Conservation (phyloP, 129 eudicot species). For the Rutidosis leptorrhynchoides region DNA sequence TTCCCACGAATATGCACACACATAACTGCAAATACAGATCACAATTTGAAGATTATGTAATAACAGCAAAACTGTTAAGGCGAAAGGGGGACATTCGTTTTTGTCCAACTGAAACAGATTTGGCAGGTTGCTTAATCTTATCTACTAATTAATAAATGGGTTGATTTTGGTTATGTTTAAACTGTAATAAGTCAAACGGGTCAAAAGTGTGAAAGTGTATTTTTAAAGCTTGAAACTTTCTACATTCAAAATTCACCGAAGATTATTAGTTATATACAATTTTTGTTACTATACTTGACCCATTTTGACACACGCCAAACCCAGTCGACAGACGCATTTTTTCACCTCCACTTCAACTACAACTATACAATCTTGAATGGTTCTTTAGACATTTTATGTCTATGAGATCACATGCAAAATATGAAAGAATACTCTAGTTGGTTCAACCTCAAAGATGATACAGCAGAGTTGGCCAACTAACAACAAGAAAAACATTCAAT, state of each 20-base stretch:
- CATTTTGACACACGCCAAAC: background rate
- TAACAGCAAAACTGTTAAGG: background rate
- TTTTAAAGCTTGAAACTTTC: background rate
- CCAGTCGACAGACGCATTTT: too few species aligned
- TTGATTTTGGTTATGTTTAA: background rate
- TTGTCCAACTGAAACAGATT: background rate
- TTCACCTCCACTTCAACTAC: background rate
- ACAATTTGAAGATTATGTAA: background rate
- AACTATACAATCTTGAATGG: background rate
- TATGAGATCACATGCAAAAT: background rate
- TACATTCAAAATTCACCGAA: background rate
- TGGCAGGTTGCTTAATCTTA: background rate
- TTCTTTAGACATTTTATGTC: background rate
- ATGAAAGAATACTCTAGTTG: background rate
- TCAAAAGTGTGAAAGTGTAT: background rate
- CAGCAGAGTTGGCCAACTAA: background rate
- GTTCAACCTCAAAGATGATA: background rate
- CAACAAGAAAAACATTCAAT: background rate
- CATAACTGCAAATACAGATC: constrained; percentile 48
- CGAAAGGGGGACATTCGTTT: background rate
- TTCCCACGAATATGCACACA: constrained; percentile 57
- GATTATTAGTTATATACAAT: background rate
- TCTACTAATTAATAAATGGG: background rate
- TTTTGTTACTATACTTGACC: background rate
- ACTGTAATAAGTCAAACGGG: background rate